Conservation (phyloP, 2,329 filamentous ascomycete species). For the Sarocladium brachiariae region DNA sequence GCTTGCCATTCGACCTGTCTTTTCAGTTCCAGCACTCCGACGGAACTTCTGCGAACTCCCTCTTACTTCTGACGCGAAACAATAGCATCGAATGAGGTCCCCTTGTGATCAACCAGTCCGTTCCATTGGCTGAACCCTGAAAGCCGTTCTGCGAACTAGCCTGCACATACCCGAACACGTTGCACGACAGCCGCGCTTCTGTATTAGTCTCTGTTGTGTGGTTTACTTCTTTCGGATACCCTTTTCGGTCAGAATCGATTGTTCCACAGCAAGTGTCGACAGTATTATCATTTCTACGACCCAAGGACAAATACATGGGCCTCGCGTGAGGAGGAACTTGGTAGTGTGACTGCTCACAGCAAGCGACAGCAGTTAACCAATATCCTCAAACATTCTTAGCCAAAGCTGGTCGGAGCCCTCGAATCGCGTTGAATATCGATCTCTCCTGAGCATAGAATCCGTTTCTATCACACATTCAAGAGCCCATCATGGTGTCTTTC, state of each 20-base stretch:
- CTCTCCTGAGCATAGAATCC: no score
- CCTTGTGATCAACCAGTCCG: neutral
- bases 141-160: neutral
- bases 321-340: no score
- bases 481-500: conserved; percentile 47
- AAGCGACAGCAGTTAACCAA: no score
- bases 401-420: no score
- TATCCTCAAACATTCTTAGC: no score
- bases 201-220: neutral
- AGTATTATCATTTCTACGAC: neutral
- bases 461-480: neutral
- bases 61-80: neutral
- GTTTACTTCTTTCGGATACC: neutral
- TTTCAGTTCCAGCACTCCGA: no score
- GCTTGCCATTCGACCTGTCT: neutral
- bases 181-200: neutral
- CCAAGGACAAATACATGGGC: no score
- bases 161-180: neutral
- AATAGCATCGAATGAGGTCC: neutral
- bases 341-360: no score
- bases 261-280: neutral
- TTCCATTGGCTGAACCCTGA: conserved; percentile 1
- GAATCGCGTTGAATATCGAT: no score
- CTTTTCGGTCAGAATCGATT: neutral
- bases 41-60: neutral